Evolutionary conservation across 805 yeast genomes (phyloP), one percentile per base, ranked within the genome.

Genomic region (Myxozyma udenii): DNA sequence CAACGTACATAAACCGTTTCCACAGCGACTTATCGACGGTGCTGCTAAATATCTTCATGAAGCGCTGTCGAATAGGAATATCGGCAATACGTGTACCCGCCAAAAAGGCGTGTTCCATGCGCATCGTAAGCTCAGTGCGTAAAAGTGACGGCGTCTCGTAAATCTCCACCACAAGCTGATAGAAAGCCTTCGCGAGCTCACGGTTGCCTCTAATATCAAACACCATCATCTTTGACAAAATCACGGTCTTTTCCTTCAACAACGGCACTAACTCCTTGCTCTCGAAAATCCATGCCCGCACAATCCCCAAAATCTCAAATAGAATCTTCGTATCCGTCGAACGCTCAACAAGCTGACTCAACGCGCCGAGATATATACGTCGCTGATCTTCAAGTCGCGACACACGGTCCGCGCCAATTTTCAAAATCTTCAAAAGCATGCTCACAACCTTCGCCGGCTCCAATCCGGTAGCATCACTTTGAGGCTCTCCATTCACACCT

Each of bases 21-120:
- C 79, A 78, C 22, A 89, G 76, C 59, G 86, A 89, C 45, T 74
- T 77, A 55, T 90, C 96, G 55, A 93, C 71, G 58, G 95, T 85
- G 40, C 78, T 78, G 66, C 84, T 83, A 63, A 93, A 71, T 50
- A 93, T 86, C 0, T 77, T 66, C 93, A 93, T 85, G 56, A 95
- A 77, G 59, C 81, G 83, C 51, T 80, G 76, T 44, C 98, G 79
- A 25, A 87, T 83, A 2, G 75, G 73, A 2, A 83, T 84, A 63
- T 89, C 91, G 0, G 85, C 80, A 2, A 87, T 76, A 30, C 95
- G 78, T 0, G 98, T 93, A 32, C 98, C 99, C 7, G 88, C 91
- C 62, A 93, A 72, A 68, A 93, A 93, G 24, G 98, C 95, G 67
- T 90, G 97, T 66, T 93, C 99, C 87, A 93, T 83, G 48, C 98